These are phyloP conservation scores for Acer yangbiense DNA, from an alignment of 345 rosid genomes.

Conservation along the genomic window DNA sequence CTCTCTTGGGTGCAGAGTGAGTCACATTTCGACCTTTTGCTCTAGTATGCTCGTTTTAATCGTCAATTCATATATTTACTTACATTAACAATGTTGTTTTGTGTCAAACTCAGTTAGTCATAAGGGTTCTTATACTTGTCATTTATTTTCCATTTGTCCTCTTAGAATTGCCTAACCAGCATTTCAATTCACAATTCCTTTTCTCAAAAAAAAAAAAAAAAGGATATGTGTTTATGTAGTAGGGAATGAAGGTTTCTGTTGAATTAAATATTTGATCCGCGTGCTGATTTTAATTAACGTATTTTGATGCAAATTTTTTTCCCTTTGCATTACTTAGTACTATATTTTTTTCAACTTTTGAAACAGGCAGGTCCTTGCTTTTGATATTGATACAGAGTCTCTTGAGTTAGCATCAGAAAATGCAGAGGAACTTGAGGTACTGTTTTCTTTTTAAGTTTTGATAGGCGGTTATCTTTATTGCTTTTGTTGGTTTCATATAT, in stretches of 20 bases:
- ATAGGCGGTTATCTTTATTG: not conserved
- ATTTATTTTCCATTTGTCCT: not conserved
- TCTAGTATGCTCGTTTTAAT: not conserved
- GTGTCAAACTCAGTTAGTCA: not conserved
- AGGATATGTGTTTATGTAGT: not conserved
- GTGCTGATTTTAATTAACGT: not conserved
- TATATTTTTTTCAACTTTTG: not conserved
- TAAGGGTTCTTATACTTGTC: not conserved
- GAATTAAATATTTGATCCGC: not conserved
- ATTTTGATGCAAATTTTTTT: not conserved
- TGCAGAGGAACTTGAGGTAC: conserved; percentile 88
- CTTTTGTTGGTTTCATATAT: not conserved
- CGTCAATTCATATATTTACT: not conserved
- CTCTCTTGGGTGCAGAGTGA: conserved; percentile 89
- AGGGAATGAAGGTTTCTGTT: not conserved
- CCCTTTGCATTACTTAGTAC: not conserved
- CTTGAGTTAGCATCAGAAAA: conserved; percentile 74
- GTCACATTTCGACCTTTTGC: conserved; percentile 24
- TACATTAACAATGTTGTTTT: too few species aligned
- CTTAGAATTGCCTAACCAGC: not conserved
- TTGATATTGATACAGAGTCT: conserved; percentile 76
- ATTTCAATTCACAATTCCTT: not conserved
- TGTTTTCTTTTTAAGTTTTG: conserved; percentile 5
- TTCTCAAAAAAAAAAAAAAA: not conserved
- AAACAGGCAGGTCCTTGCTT: conserved; percentile 71